Conservation (phyloP, 2,329 filamentous ascomycete species). For the Cladosporium colombiae region DNA sequence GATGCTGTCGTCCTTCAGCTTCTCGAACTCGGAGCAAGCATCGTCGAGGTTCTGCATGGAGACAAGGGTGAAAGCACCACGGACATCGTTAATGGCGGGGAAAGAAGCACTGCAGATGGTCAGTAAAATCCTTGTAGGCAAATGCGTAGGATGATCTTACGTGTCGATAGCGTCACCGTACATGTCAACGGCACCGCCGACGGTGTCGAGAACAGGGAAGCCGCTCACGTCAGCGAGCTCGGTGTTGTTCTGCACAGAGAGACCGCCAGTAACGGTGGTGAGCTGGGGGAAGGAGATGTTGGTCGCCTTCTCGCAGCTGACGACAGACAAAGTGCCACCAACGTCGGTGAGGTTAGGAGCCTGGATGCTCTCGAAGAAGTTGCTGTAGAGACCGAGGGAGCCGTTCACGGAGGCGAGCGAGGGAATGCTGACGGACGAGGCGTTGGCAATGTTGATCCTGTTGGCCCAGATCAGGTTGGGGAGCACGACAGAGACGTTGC, state of each 20-base stretch:
- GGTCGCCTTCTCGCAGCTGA: slow-evolving; percentile 57
- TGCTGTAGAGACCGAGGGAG: slow-evolving; percentile 81
- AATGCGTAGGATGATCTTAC: slow-evolving; percentile 57
- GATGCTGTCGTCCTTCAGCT: slow-evolving; percentile 41
- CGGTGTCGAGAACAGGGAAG: slow-evolving; percentile 67
- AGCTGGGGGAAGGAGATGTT: slow-evolving; percentile 78
- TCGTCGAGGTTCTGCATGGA: slow-evolving; percentile 44
- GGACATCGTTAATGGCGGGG: slow-evolving; percentile 53
- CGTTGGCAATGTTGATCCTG: slow-evolving; percentile 82
- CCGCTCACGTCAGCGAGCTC: slow-evolving; percentile 63
- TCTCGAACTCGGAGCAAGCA: slow-evolving; percentile 45
- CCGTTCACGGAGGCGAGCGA: slow-evolving; percentile 72
- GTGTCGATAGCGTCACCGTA: slow-evolving; percentile 73
- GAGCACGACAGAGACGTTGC: slow-evolving; percentile 69
- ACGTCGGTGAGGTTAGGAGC: slow-evolving; percentile 72
- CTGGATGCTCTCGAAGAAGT: slow-evolving; percentile 64
- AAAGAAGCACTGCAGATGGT: slow-evolving; percentile 64
- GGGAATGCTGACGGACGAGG: slow-evolving; percentile 71
- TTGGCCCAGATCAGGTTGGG: slow-evolving; percentile 75
- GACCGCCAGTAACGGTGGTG: slow-evolving; percentile 70
- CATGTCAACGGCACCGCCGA: slow-evolving; percentile 81
- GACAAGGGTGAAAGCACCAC: slow-evolving; percentile 54
- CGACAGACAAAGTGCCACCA: slow-evolving; percentile 59
- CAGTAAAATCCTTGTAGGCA: slow-evolving; percentile 27
- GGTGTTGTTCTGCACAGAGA: slow-evolving; percentile 91